These are phyloP conservation scores for Pleurozium schreberi DNA, from an alignment of 225 moss, liverwort and hornwort genomes.

Conservation along the genomic window DNA sequence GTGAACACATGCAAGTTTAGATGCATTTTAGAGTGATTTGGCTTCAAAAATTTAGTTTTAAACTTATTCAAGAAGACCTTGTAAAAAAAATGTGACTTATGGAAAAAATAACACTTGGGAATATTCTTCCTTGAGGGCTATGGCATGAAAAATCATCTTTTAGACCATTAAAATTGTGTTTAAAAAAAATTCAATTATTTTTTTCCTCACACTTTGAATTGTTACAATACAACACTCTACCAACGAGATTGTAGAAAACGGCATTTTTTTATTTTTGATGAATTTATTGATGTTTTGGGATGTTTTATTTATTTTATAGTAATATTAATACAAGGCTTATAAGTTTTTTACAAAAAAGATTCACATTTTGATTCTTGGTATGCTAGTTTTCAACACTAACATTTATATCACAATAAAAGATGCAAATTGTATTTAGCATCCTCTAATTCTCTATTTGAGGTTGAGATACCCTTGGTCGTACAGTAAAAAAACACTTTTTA, in stretches of 20 bases:
- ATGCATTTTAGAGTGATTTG: neutral
- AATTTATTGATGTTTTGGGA: neutral
- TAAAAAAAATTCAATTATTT: neutral
- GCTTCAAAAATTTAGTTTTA: neutral
- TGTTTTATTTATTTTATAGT: neutral
- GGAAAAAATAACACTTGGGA: neutral
- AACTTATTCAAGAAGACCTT: too few species aligned
- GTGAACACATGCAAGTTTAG: fast-evolving
- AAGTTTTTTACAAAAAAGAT: neutral
- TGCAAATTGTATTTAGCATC: neutral
- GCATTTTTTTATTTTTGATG: neutral
- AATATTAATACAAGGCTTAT: neutral
- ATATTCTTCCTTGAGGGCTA: neutral
- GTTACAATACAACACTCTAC: neutral
- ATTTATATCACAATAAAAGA: neutral
- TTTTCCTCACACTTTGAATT: neutral
- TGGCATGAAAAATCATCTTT: neutral
- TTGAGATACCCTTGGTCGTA: too few species aligned
- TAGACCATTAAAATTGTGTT: neutral
- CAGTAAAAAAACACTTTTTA: neutral
- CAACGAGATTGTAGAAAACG: neutral
- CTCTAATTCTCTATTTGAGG: neutral
- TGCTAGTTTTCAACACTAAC: too few species aligned
- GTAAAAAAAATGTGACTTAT: neutral
- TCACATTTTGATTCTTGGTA: too few species aligned